Percentiles rank a stretch among this genome's conserved stretches.
Conservation (phyloP, 2,329 filamentous ascomycete genomes). For the Xylariaceae sp. region DNA sequence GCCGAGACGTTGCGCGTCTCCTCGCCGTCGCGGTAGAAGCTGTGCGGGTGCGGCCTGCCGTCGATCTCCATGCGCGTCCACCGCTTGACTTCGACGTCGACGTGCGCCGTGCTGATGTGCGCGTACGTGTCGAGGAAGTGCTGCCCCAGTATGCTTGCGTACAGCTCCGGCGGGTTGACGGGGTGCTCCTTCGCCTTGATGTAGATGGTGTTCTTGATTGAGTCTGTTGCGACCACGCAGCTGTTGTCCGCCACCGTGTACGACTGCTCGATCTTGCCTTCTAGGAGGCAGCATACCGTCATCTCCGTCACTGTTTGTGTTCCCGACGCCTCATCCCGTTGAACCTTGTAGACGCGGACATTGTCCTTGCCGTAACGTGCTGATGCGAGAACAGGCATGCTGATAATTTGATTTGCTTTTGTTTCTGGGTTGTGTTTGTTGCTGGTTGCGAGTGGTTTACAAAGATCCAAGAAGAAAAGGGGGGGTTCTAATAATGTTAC, state of each 20-base stretch:
- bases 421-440: too few species aligned
- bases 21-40: constrained; percentile 83
- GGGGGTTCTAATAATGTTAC: too few species aligned
- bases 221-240: constrained; percentile 92
- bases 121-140: constrained; percentile 87
- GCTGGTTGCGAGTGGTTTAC: too few species aligned
- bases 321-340: constrained; percentile 71
- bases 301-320: constrained; percentile 88
- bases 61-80: constrained; percentile 89
- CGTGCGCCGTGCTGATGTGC: constrained; percentile 82
- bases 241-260: constrained; percentile 95
- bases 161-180: constrained; percentile 89
- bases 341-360: constrained; percentile 94
- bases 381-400: constrained; percentile 54
- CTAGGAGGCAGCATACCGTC: constrained; percentile 87
- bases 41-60: constrained; percentile 89
- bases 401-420: constrained; percentile 15
- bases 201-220: constrained; percentile 96
- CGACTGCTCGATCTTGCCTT: constrained; percentile 85
- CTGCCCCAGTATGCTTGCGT: constrained; percentile 74
- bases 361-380: constrained; percentile 95
- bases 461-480: too few species aligned
- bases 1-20: constrained; percentile 84
- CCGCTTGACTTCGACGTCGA: constrained; percentile 78
- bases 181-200: constrained; percentile 92